These are phyloP conservation scores for Cercospora berteroae DNA, from an alignment of 2,329 filamentous ascomycete genomes.

Conservation along the genomic window DNA sequence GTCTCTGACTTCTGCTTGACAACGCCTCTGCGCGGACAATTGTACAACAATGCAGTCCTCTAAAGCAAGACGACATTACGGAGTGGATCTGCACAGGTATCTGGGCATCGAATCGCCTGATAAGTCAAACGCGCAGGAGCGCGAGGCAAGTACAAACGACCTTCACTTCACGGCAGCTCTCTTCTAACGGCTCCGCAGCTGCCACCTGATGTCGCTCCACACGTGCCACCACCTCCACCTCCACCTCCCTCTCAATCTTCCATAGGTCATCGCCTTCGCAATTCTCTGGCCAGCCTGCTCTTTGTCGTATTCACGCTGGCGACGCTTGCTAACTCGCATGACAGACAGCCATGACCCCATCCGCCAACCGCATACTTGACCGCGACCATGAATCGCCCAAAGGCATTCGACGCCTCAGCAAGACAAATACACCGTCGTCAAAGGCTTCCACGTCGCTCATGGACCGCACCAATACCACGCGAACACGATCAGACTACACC, in stretches of 20 bases:
- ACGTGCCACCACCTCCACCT: not conserved
- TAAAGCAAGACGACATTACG: slow-evolving; percentile 20
- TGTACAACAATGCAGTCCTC: not conserved
- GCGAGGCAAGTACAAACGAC: not conserved
- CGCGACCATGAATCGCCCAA: slow-evolving; percentile 17
- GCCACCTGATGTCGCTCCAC: not conserved
- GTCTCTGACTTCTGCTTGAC: not conserved
- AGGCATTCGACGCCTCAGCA: slow-evolving; percentile 22
- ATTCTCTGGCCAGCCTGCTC: slow-evolving; percentile 15
- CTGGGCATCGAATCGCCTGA: slow-evolving; percentile 19
- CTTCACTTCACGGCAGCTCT: not conserved
- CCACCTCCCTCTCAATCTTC: not conserved
- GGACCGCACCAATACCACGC: slow-evolving; percentile 26
- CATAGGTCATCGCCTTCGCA: slow-evolving; percentile 10
- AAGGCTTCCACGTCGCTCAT: slow-evolving; percentile 21
- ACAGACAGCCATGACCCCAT: slow-evolving; percentile 24
- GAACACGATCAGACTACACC: slow-evolving; percentile 16
- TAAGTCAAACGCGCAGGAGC: not conserved
- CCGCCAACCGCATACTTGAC: slow-evolving; percentile 18
- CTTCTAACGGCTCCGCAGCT: not conserved
- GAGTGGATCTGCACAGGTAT: slow-evolving; percentile 26
- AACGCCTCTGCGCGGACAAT: not conserved
- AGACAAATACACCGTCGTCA: slow-evolving; percentile 16
- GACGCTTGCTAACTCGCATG: slow-evolving; percentile 4
- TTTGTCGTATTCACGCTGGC: slow-evolving; percentile 6